Conservation (phyloP, 306 rosid species). For the Trifolium subterraneum region DNA sequence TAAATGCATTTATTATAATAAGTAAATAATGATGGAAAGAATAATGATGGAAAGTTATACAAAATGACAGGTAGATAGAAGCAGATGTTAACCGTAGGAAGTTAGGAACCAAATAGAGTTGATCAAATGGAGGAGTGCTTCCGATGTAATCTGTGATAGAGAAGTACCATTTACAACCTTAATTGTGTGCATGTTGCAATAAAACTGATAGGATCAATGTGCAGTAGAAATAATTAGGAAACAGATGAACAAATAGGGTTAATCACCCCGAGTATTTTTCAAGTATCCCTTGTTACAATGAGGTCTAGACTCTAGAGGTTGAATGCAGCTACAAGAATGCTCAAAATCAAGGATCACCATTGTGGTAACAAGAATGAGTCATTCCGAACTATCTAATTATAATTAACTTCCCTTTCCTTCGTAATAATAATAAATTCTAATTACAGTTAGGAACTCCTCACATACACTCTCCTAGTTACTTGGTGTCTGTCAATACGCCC, state of each 20-base stretch:
- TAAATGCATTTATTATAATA: slow-evolving; percentile 13
- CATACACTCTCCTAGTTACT: background rate
- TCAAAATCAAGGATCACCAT: background rate
- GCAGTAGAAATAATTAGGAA: too few species aligned
- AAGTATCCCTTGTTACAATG: background rate
- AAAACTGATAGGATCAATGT: background rate
- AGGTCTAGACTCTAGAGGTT: background rate
- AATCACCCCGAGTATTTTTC: background rate
- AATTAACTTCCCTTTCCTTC: background rate
- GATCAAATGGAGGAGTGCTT: background rate
- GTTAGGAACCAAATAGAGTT: slow-evolving; percentile 15
- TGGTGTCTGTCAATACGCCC: background rate
- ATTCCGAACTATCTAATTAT: background rate
- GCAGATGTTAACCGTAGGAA: slow-evolving; percentile 1
- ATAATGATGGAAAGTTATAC: slow-evolving; percentile 19
- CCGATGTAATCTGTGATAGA: background rate
- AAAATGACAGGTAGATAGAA: background rate
- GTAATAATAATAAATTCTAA: background rate
- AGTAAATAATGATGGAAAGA: slow-evolving; percentile 16
- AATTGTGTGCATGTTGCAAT: background rate
- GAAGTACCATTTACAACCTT: background rate
- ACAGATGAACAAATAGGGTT: too few species aligned
- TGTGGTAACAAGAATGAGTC: background rate
- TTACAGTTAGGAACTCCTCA: background rate
- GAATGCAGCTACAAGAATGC: slow-evolving; percentile 6